Evolutionary conservation across 2,329 filamentous ascomycete species (phyloP), one percentile per base, ranked within the genome.

Genomic region (Aspergillus hiratsukae): DNA sequence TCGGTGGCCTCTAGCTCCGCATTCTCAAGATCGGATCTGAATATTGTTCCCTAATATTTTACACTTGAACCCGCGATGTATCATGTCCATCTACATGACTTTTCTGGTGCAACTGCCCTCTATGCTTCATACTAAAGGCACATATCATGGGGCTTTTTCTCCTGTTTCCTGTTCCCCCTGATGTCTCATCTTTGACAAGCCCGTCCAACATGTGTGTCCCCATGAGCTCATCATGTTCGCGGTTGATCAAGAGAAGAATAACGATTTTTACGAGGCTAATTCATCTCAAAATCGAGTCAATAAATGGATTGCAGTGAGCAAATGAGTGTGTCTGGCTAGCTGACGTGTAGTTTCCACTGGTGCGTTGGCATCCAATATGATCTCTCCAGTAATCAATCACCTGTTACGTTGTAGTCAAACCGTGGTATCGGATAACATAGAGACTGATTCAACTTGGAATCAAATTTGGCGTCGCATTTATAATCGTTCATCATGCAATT

Each of bases 181-280:
- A 54, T 58, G 53, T 46, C 31, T 49, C 52, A 51, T 56, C 55
- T 57, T 53, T 43, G 46, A 53, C 55, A 60, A 49, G 49, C 53
- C 52, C 51, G 43, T 53, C 49, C 49, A 49, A 52, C 55, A 54
- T 62, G 58, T 59, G 60, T 56, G 58, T 53, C 58, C 51, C 49
- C 48, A 51, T 25, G 43, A 54, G 48, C 53, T 48, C 25, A 41
- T 10, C 10, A 23, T 41, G 37, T 37, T 19, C 48, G 41, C 40
- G 41, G 41, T n/a, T 49, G 41, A 31, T 51, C 29, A 49, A 51
- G 29, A 14, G 10, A 50, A 48, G 56, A 49, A 48, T 57, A 49
- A 58, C 52, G 53, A 60, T 53, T 53, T 55, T 31, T 28, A 46
- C 27, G 55, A 52, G 54, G 55, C 53, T 54, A 56, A 58, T 54